These are phyloP conservation scores for Botrytis fragariae DNA, from an alignment of 2,329 filamentous ascomycete species.

Conservation along the genomic window DNA sequence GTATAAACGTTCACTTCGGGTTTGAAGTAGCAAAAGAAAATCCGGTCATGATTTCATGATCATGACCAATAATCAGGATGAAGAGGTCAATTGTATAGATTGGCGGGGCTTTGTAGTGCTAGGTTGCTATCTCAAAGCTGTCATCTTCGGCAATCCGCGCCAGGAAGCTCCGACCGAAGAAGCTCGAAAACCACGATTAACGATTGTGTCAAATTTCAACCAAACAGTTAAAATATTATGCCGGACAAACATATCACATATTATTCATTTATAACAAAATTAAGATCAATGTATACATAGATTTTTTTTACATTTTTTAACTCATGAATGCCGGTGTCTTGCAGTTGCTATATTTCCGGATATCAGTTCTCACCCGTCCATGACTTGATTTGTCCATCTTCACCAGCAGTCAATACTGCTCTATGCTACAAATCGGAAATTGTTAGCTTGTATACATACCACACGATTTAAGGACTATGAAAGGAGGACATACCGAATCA, in stretches of 20 bases:
- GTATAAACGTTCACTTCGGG: constrained; percentile 31
- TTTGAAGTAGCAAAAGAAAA: constrained; percentile 27
- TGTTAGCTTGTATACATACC: neutral
- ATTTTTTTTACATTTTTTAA: neutral
- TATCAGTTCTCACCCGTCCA: constrained; percentile 38
- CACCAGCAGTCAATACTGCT: constrained; percentile 42
- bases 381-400: constrained; percentile 43
- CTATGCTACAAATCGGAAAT: constrained; percentile 30
- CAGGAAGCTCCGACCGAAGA: constrained; percentile 10
- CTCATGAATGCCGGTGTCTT: neutral
- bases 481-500: constrained; percentile 48
- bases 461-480: neutral
- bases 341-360: neutral
- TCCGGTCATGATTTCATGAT: constrained; percentile 32
- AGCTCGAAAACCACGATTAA: constrained; percentile 5
- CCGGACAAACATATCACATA: neutral
- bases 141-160: constrained; percentile 30
- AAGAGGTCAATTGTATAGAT: constrained; percentile 19
- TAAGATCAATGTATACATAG: neutral
- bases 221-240: neutral
- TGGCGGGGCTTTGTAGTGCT: constrained; percentile 25
- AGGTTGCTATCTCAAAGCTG: constrained; percentile 27
- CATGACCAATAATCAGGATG: constrained; percentile 22
- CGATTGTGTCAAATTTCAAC: neutral
- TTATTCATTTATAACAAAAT: neutral